Evolutionary conservation across 164 flowering plant species (phyloP), one percentile per base, ranked within the genome.

Genomic region (Macadamia tetraphylla): DNA sequence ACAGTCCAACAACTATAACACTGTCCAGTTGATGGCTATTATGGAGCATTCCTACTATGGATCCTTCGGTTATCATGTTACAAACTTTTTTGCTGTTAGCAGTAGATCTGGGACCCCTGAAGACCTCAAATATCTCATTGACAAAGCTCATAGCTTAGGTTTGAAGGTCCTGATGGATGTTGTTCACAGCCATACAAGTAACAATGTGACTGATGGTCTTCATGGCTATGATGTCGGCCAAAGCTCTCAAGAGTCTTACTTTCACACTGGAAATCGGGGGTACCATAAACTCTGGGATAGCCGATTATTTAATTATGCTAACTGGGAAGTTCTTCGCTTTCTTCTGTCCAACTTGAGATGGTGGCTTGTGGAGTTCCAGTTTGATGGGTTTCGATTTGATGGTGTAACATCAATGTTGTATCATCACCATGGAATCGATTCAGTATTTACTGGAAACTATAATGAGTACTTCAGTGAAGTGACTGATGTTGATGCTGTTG

Each of bases 11-110:
- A 86, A 90, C 79, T 94, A 94, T 56, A 94, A 94, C 70, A 87
- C 95, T 29, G 86, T 94, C 74, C 98, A 91, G 72, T 75, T 94
- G 80, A 94, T 94, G 98, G 98, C 97, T 58, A 80, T 94, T 48
- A 90, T 91, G 97, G 98, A 94, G 76, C 98, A 94, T 80, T 94
- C 98, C 29, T 94, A 94, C 74, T 94, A 94, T 81, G 98, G 78
- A 65, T 91, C 95, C 42, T 94, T 94, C 79, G 97, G 97, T 11
- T 94, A 94, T 76, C 98, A 94, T 72, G 90, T 94, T 13, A 94
- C 98, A 3, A 94, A 94, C 77, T 91, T 94, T 71, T 94, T 91
- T 86, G 98, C 97, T 53, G 94, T 84, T n/a, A 94, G 98, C 79
- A 91, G 98, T 78, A 79, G 96, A 78, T 94, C 93, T 67, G 98